Evolutionary conservation across 2,329 filamentous ascomycete species (phyloP).

Genomic region (Diplodia scrobiculata): DNA sequence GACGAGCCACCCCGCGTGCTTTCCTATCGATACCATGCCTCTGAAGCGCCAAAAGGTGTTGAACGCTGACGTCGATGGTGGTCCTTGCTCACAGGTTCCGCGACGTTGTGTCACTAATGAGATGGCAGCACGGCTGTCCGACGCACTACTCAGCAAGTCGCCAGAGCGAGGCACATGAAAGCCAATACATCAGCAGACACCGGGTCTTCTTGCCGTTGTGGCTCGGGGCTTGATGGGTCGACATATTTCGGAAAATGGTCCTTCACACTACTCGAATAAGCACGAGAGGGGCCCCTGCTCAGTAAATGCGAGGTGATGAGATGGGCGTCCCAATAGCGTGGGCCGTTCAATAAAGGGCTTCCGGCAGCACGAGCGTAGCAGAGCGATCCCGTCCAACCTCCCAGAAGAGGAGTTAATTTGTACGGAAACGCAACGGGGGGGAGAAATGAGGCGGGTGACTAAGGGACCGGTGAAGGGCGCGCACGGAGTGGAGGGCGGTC

Average conservation of each 20-base stretch:
- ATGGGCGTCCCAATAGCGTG: constrained; percentile 10
- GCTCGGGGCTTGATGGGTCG: not conserved
- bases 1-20: constrained; percentile 19
- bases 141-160: not conserved
- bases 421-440: not conserved
- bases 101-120: not conserved
- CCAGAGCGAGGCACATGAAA: not conserved
- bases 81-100: not conserved
- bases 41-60: not conserved
- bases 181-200: not conserved
- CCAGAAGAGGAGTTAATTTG: constrained; percentile 3
- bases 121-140: not conserved
- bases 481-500: not conserved
- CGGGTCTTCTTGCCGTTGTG: not conserved
- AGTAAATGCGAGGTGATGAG: constrained; percentile 12
- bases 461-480: constrained; percentile 19
- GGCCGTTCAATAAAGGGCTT: constrained; percentile 3
- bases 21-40: constrained; percentile 6
- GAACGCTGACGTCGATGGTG: not conserved
- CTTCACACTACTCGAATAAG: not conserved
- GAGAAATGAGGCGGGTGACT: constrained; percentile 23
- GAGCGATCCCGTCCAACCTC: constrained; percentile 1
- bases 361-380: not conserved
- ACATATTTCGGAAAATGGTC: constrained; percentile 1
- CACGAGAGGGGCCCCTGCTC: not conserved